These are phyloP conservation scores for Botryosphaeria dothidea DNA, from an alignment of 2,329 filamentous ascomycete genomes.

Conservation along the genomic window DNA sequence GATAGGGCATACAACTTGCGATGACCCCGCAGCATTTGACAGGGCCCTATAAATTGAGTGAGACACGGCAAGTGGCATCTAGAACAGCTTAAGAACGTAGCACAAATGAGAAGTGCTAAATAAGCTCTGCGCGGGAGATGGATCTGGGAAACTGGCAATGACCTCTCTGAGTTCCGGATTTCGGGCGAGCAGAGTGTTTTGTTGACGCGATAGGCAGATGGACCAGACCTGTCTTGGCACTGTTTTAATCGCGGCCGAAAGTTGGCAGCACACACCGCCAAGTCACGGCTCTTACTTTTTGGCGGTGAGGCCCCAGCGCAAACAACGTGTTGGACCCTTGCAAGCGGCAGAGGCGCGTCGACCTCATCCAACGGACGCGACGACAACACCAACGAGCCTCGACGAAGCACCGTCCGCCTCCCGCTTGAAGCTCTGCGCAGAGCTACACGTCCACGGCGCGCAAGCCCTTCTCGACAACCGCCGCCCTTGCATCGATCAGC, in stretches of 20 bases:
- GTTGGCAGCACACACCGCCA: background rate
- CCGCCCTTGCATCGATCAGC: slow-evolving; percentile 7
- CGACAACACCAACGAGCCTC: slow-evolving; percentile 10
- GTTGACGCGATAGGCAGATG: background rate
- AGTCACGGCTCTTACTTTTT: background rate
- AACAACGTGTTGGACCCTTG: slow-evolving; percentile 11
- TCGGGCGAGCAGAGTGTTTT: background rate
- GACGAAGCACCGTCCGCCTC: background rate
- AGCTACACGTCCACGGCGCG: background rate
- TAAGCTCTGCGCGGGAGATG: too few species aligned
- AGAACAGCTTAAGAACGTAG: too few species aligned
- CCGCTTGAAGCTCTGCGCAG: background rate
- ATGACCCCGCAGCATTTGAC: too few species aligned
- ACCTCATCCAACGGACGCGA: slow-evolving; percentile 10
- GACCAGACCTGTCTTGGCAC: background rate
- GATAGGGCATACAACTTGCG: too few species aligned
- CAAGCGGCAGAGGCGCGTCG: slow-evolving; percentile 11
- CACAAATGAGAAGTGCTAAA: too few species aligned
- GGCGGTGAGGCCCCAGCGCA: slow-evolving; percentile 1
- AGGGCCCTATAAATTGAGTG: too few species aligned
- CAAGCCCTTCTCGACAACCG: background rate
- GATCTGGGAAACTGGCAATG: background rate
- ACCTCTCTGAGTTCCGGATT: background rate
- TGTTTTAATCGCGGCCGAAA: background rate
- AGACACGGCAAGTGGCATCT: too few species aligned